Percentiles rank a stretch among this genome's conserved stretches.
phyloP scores from a whole-genome alignment of 352 stramenopile genomes.

The Thalassiosira sp. region DNA sequence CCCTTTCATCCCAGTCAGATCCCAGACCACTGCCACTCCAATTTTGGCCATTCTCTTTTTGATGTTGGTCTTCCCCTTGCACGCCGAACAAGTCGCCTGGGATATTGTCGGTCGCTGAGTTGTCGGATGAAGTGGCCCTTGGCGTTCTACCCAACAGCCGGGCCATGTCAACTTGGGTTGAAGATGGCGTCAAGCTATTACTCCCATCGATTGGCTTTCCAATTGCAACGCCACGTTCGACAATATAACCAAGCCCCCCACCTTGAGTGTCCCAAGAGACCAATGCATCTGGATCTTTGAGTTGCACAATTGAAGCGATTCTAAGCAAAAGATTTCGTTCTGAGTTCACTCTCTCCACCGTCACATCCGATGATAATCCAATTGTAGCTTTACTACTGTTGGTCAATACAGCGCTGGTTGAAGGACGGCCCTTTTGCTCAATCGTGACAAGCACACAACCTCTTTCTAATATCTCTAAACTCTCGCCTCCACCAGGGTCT shows the following conservation, averaged over 20 bases:
- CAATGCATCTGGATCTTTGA: slow-evolving; percentile 80
- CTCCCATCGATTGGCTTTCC: slow-evolving; percentile 44
- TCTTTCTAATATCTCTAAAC: slow-evolving; percentile 73
- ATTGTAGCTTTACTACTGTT: slow-evolving; percentile 40
- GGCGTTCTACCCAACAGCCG: slow-evolving; percentile 72
- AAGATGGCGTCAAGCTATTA: slow-evolving; percentile 4
- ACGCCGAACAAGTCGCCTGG: slow-evolving; percentile 10
- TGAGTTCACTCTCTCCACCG: slow-evolving; percentile 57
- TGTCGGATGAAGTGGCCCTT: slow-evolving; percentile 15
- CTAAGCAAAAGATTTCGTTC: slow-evolving; percentile 69
- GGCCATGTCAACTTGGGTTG: slow-evolving; percentile 70
- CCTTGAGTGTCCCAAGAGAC: slow-evolving; percentile 83
- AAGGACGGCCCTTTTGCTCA: slow-evolving; percentile 42
- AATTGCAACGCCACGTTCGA: slow-evolving; percentile 69
- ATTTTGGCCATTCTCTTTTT: slow-evolving; percentile 21
- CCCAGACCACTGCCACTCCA: slow-evolving; percentile 77
- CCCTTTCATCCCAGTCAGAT: slow-evolving; percentile 80
- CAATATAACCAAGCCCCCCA: slow-evolving; percentile 75
- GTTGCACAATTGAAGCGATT: slow-evolving; percentile 69
- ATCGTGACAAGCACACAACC: slow-evolving; percentile 68
- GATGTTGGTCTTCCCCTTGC: slow-evolving; percentile 7
- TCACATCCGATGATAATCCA: slow-evolving; percentile 52
- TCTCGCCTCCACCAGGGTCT: slow-evolving; percentile 73
- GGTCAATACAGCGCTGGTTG: background rate
- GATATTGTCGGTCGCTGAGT: slow-evolving; percentile 21